Base-by-base conservation (phyloP, 1,284 basidiomycete species). In the Austroboletus niveus region DNA sequence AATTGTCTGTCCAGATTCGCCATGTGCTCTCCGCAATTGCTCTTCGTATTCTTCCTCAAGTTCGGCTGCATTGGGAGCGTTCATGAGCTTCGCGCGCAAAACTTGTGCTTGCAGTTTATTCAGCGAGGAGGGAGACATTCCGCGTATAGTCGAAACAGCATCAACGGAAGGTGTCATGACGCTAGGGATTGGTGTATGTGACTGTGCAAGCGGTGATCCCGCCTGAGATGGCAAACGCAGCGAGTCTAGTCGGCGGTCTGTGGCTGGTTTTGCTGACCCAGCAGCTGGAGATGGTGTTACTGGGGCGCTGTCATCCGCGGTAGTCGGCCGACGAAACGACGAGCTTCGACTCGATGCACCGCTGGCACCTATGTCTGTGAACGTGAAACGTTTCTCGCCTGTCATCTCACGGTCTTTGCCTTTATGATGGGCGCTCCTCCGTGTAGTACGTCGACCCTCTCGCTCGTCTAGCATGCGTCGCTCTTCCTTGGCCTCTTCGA, bases 101-200 rank as follows among this genome's bases (percentile, higher is more conserved):
- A 97, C 94, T 59, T 89, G 89, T 8, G 96, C 97, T 70, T 98
- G 95, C 1, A 99, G 73, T 63, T 87, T 89, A 72, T 99, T 99
- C 40, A 99, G 77, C 34, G 89, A 89, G 30, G 87, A 85, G 7
- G 86, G 84, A 0, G 86, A 87, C 52, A 89, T 62, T 3, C 76
- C 76, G 7, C 82, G 74, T 17, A 65, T 56, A 36, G 68, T 75
- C 9, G 69, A 64, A 38, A 69, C 69, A 17, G 70, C 62, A 14
- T 68, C 62, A 10, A 69, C 62, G 4, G 84, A 77, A 1, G 93
- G 94, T 0, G 92, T 91, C 77, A 96, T 86, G 3, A 94, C 92
- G 5, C 85, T 86, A 0, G 94, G 94, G 44, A 97, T 86, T 1
- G 94, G 92, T 0, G 94, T 95, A 56, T 80, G 82, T 3, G 79